Percentiles rank a stretch among this genome's conserved stretches.
These are phyloP conservation scores for Penicillium chermesinum DNA, from an alignment of 495 filamentous ascomycete genomes.

Conservation along the genomic window DNA sequence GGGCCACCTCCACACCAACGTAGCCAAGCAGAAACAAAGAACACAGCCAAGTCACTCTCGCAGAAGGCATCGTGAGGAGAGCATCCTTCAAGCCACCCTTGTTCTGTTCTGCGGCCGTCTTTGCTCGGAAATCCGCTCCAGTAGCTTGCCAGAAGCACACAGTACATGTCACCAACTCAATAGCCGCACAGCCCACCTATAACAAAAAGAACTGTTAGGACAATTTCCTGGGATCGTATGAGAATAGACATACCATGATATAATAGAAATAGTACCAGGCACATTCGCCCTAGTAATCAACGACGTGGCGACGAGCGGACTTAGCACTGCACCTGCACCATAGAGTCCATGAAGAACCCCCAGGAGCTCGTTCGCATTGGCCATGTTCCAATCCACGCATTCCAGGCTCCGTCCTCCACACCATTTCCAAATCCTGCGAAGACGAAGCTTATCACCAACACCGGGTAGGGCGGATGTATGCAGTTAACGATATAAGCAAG, in stretches of 20 bases:
- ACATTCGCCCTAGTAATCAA: conserved; percentile 46
- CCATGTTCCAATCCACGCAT: conserved; percentile 61
- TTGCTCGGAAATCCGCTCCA: conserved; percentile 54
- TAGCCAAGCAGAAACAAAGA: conserved; percentile 74
- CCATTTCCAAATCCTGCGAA: conserved; percentile 62
- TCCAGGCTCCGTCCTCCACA: conserved; percentile 59
- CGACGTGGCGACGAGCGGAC: conserved; percentile 53
- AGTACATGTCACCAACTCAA: conserved; percentile 53
- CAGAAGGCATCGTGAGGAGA: conserved; percentile 42
- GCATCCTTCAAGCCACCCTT: conserved; percentile 53
- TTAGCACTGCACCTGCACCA: conserved; percentile 52
- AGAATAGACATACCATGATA: conserved; percentile 43
- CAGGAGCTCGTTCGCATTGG: conserved; percentile 54
- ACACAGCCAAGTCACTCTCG: conserved; percentile 66
- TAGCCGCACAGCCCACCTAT: conserved; percentile 55
- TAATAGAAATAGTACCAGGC: conserved; percentile 61
- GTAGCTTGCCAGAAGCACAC: conserved; percentile 65
- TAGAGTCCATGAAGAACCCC: conserved; percentile 56
- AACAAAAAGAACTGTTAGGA: not conserved
- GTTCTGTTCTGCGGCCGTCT: conserved; percentile 23
- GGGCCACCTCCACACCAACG: conserved; percentile 78
- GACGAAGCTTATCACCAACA: conserved; percentile 52
- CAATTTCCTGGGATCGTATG: not conserved
- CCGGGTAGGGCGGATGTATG: conserved; percentile 56
- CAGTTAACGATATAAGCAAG: conserved; percentile 57